phyloP scores from a whole-genome alignment of 2,329 filamentous ascomycete species.

The Talaromyces rugulosus region DNA sequence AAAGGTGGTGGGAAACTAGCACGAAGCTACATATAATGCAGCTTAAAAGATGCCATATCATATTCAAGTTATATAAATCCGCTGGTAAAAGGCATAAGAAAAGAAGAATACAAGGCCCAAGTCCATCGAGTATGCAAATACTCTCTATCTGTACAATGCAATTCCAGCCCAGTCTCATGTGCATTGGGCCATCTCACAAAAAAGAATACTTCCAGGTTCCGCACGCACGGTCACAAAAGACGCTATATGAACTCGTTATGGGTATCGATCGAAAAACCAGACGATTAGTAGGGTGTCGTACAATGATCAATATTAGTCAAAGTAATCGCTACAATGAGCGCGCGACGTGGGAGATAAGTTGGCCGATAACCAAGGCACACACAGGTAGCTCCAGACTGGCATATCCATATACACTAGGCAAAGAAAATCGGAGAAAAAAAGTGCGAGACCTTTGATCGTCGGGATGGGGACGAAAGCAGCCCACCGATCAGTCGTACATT shows the following conservation, averaged over 20 bases:
- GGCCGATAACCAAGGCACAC: neutral
- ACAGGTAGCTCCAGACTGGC: neutral
- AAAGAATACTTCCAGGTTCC: neutral
- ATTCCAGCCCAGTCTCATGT: slow-evolving; percentile 2
- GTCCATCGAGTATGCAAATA: slow-evolving; percentile 9
- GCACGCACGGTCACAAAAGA: neutral
- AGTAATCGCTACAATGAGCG: slow-evolving; percentile 3
- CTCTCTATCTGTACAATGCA: slow-evolving; percentile 12
- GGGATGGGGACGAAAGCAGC: neutral
- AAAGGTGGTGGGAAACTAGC: too few relatives aligned
- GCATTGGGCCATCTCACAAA: neutral
- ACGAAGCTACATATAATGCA: neutral
- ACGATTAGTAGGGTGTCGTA: slow-evolving; percentile 6
- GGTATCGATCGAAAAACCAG: slow-evolving; percentile 12
- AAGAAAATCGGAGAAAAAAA: neutral
- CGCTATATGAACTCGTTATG: slow-evolving; percentile 13
- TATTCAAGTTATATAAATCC: slow-evolving; percentile 1
- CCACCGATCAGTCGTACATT: neutral
- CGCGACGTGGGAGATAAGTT: neutral
- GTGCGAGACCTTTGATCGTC: neutral
- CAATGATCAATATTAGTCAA: slow-evolving; percentile 7
- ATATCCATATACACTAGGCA: neutral
- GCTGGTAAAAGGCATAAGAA: neutral
- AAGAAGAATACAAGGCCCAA: neutral
- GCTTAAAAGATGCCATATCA: neutral